Conservation (phyloP, 148 eudicot species). For the Vaccinium corymbosum region DNA sequence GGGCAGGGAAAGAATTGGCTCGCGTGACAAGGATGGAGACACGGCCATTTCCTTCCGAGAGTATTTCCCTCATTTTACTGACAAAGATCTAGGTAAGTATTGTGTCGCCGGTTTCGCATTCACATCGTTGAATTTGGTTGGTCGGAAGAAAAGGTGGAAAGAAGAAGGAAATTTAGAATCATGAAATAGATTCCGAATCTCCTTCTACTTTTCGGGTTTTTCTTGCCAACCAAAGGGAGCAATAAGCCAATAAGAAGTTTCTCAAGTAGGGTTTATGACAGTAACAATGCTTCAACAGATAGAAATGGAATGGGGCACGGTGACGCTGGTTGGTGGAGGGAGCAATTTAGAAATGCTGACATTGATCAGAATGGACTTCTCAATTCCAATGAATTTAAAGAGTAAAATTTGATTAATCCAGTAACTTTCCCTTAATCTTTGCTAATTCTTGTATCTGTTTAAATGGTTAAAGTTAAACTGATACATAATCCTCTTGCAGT, state of each 20-base stretch:
- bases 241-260: background rate
- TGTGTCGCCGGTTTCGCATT: background rate
- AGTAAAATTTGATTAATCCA: slow-evolving; percentile 19
- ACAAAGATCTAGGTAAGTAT: slow-evolving; percentile 28
- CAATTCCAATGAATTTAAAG: slow-evolving; percentile 31
- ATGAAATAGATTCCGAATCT: background rate
- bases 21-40: slow-evolving; percentile 33
- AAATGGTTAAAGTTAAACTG: background rate
- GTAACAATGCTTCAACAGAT: slow-evolving; percentile 17
- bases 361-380: slow-evolving; percentile 29
- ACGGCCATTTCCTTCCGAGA: slow-evolving; percentile 34
- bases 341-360: slow-evolving; percentile 45
- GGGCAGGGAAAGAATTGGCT: slow-evolving; percentile 23
- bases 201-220: background rate
- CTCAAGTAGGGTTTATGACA: background rate
- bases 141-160: background rate
- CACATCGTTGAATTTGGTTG: background rate
- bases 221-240: background rate
- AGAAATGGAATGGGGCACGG: slow-evolving; percentile 33
- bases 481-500: slow-evolving; percentile 20
- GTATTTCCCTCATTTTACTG: slow-evolving; percentile 30
- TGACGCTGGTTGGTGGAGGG: slow-evolving; percentile 54
- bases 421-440: background rate
- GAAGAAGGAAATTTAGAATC: background rate
- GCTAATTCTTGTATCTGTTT: background rate